Evolutionary conservation across 2,329 filamentous ascomycete species (phyloP), one percentile per base, ranked within the genome.

Genomic region (Proliferodiscus dingleyae): DNA sequence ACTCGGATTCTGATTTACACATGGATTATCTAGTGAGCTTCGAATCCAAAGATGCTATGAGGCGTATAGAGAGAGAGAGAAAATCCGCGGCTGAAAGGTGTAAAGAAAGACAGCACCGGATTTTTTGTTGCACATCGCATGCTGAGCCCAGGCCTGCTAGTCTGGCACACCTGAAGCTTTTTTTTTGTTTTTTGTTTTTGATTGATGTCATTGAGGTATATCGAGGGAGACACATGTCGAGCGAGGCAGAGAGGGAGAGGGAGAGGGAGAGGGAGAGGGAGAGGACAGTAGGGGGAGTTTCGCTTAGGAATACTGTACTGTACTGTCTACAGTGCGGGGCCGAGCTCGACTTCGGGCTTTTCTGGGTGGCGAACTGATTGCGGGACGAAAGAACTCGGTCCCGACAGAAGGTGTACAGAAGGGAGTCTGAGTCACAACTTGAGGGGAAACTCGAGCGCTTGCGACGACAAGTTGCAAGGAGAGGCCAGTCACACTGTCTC

Each of bases 381-480:
- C n/a, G n/a, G n/a, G 26, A 32, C n/a, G 13, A 3, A 9, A 13
- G 9, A 4, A 13, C 33, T 28, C 41, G 32, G 32, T 22, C 32
- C 28, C 30, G 33, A 26, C n/a, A 21, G 11, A 41, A 37, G 21
- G 24, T 11, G 11, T 11, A 6, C 23, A 24, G 13, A 19, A 13
- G 19, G 23, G 24, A 21, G 34, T 28, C 22, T 39, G 46, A 45
- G n/a, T 45, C 46, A 49, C 28, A 41, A n/a, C 2, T 24, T 32
- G 26, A 34, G 36, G 13, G 15, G 34, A 29, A 16, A n/a, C 13
- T 10, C 29, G 22, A 33, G n/a, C 24, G 40, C 33, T 55, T 55
- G 51, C 52, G 54, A 55, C 54, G 54, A 55, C 49, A 51, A 52
- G 30, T 52, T 24, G 28, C 41, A 46, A 28, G 51, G 49, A 38